phyloP scores from a whole-genome alignment of 331 rosid species.

The Phaseolus coccineus region DNA sequence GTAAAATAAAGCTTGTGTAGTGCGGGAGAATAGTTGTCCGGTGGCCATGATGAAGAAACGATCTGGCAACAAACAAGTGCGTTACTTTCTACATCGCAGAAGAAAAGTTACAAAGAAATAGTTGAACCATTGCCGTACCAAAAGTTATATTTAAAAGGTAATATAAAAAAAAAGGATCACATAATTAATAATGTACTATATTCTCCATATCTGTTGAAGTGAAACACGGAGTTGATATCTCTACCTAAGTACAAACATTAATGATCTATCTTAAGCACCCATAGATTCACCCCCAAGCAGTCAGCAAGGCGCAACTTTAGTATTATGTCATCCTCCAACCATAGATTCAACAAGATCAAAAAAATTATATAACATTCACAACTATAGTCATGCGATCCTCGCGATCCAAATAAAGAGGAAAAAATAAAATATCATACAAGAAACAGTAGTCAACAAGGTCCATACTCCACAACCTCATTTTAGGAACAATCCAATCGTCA shows the following conservation, averaged over 20 bases:
- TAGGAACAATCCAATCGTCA: not conserved
- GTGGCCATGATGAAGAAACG: slow-evolving; percentile 77
- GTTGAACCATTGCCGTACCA: not conserved
- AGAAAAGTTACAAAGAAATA: slow-evolving; percentile 11
- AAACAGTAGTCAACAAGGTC: slow-evolving; percentile 24
- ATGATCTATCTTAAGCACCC: slow-evolving; percentile 14
- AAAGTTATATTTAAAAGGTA: slow-evolving; percentile 18
- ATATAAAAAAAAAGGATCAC: not conserved
- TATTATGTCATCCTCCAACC: not conserved
- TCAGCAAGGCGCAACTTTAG: too few species aligned
- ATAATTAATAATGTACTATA: not conserved
- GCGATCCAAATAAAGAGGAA: not conserved
- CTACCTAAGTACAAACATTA: not conserved
- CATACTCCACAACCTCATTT: not conserved
- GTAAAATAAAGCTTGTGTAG: slow-evolving; percentile 94
- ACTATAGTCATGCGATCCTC: slow-evolving; percentile 20
- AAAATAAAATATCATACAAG: slow-evolving; percentile 12
- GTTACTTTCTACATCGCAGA: slow-evolving; percentile 36
- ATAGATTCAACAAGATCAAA: slow-evolving; percentile 3
- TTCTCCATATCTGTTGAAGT: slow-evolving; percentile 16
- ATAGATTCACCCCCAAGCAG: not conserved
- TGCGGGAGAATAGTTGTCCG: slow-evolving; percentile 92
- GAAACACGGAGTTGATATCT: not conserved
- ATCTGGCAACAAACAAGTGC: slow-evolving; percentile 53
- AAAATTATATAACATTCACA: not conserved